phyloP scores from a whole-genome alignment of 805 yeast species.

The Wickerhamiella parazyma region DNA sequence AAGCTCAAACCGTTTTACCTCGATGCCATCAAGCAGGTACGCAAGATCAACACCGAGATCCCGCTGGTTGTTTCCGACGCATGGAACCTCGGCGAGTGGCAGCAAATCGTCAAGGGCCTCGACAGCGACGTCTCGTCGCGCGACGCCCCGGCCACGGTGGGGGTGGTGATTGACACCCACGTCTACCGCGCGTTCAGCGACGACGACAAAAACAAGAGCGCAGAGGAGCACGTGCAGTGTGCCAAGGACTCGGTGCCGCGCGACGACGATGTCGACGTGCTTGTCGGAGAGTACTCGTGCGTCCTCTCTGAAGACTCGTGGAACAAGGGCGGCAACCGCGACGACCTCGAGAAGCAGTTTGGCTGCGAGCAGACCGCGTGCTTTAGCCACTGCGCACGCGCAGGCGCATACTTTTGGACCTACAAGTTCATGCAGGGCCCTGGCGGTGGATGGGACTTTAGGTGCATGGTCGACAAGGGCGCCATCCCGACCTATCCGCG shows the following conservation, averaged over 20 bases:
- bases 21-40: constrained; percentile 47
- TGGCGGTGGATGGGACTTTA: constrained; percentile 96
- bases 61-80: constrained; percentile 84
- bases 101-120: constrained; percentile 41
- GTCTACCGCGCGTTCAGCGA: constrained; percentile 77
- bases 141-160: constrained; percentile 29
- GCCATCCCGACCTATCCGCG: constrained; percentile 30
- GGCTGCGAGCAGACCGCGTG: constrained; percentile 43
- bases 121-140: constrained; percentile 26
- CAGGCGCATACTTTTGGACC: constrained; percentile 86
- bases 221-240: constrained; percentile 43
- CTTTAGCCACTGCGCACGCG: constrained; percentile 40
- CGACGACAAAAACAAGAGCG: constrained; percentile 49
- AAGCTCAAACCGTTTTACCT: constrained; percentile 43
- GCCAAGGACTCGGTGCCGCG: constrained; percentile 14
- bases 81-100: constrained; percentile 82
- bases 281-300: constrained; percentile 86
- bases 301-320: constrained; percentile 69
- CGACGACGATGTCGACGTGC: constrained; percentile 40
- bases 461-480: constrained; percentile 56
- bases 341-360: constrained; percentile 41
- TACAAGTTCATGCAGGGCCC: constrained; percentile 73
- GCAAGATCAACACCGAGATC: constrained; percentile 38
- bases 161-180: constrained; percentile 72
- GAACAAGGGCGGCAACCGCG: constrained; percentile 41